Conservation (phyloP, 1,284 basidiomycete species). For the Sporisorium scitamineum region DNA sequence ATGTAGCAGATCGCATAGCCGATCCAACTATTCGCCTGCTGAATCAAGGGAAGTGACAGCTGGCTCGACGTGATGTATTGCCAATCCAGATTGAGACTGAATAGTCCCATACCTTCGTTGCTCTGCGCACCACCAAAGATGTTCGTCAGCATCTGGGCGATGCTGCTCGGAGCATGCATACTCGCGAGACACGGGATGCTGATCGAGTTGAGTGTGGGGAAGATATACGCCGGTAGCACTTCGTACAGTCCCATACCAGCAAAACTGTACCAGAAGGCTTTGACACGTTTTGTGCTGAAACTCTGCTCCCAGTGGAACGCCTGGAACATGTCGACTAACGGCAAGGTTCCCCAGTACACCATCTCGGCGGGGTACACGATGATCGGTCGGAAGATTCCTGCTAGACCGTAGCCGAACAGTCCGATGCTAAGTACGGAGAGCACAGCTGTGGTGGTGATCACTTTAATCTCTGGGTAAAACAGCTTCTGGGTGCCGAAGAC, state of each 20-base stretch:
- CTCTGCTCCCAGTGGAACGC: constrained; percentile 69
- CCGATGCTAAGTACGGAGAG: constrained; percentile 77
- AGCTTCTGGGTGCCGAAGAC: constrained; percentile 43
- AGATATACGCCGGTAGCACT: constrained; percentile 72
- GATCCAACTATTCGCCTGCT: constrained; percentile 60
- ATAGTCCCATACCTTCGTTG: constrained; percentile 58
- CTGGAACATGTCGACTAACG: constrained; percentile 62
- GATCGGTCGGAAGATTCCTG: constrained; percentile 59
- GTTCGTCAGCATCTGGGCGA: constrained; percentile 52
- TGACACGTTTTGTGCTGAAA: constrained; percentile 72
- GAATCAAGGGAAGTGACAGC: constrained; percentile 59
- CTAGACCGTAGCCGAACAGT: constrained; percentile 77
- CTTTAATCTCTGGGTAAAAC: constrained; percentile 31
- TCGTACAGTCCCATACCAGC: constrained; percentile 35
- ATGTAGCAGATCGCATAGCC: constrained; percentile 58
- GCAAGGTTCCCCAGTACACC: constrained; percentile 69
- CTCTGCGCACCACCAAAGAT: constrained; percentile 63
- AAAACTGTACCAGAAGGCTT: constrained; percentile 74
- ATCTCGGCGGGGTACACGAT: constrained; percentile 54
- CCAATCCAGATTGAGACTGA: constrained; percentile 52
- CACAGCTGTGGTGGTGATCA: constrained; percentile 73
- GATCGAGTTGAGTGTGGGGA: constrained; percentile 64
- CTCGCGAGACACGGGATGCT: constrained; percentile 71
- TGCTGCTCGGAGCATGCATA: constrained; percentile 72
- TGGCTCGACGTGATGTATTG: constrained; percentile 60